phyloP scores from a whole-genome alignment of 352 stramenopile species.

The Pythium grandisporangium region DNA sequence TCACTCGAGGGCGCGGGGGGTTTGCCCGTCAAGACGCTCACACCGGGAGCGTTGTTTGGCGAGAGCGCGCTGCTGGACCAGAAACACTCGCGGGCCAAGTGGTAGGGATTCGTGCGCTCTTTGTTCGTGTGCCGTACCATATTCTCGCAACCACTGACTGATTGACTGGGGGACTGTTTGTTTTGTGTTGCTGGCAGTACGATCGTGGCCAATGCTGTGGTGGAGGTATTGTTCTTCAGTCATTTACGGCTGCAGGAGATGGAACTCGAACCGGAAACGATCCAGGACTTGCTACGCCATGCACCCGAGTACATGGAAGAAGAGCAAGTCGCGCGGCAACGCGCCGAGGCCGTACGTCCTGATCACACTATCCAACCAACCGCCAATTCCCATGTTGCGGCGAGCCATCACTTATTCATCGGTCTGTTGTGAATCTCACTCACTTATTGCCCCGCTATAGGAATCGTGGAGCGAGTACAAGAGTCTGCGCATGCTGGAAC shows the following conservation, averaged over 20 bases:
- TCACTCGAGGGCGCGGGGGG: background rate
- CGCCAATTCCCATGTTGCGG: too few species aligned
- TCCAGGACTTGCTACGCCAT: constrained; percentile 38
- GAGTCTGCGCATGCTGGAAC: constrained; percentile 46
- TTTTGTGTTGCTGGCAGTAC: constrained; percentile 12
- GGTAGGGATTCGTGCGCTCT: constrained; percentile 15
- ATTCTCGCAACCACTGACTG: background rate
- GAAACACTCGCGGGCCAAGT: constrained; percentile 38
- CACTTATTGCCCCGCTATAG: constrained; percentile 7
- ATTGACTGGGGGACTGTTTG: background rate
- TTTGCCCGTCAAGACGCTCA: constrained; percentile 27
- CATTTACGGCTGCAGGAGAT: constrained; percentile 73
- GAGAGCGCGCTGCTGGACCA: constrained; percentile 49
- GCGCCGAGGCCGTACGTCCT: constrained; percentile 21
- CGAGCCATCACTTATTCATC: too few species aligned
- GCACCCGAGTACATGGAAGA: constrained; percentile 53
- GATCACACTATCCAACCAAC: background rate
- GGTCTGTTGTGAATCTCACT: background rate
- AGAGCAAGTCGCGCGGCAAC: constrained; percentile 32
- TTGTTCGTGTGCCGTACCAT: too few species aligned
- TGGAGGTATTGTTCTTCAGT: constrained; percentile 63
- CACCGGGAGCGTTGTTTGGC: constrained; percentile 49
- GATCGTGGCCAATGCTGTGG: constrained; percentile 52
- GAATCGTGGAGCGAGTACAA: constrained; percentile 64
- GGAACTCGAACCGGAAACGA: constrained; percentile 43